Conservation (phyloP, 441 rosid species). For the Brassica hybrid region DNA sequence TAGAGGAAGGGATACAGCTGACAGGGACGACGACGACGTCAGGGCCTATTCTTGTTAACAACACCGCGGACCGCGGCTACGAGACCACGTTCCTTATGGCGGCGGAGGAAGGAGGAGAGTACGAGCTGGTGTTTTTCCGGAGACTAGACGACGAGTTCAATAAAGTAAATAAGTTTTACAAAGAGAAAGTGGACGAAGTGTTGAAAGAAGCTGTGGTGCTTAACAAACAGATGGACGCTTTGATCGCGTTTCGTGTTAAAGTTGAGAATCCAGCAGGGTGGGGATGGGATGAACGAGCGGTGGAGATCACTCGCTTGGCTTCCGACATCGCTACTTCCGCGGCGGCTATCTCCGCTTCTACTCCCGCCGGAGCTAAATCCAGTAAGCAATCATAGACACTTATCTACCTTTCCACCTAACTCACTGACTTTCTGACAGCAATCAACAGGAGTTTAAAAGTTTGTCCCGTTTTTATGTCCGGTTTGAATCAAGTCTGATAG, state of each 20-base stretch:
- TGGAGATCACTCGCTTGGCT: conserved; percentile 63
- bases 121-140: conserved; percentile 61
- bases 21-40: not conserved
- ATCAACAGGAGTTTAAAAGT: not conserved
- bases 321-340: conserved; percentile 52
- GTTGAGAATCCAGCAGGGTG: conserved; percentile 68
- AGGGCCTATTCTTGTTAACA: conserved; percentile 31
- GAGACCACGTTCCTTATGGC: conserved; percentile 63
- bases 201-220: conserved; percentile 46
- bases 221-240: too few species aligned
- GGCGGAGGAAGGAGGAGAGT: conserved; percentile 18
- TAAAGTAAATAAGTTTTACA: conserved; percentile 60
- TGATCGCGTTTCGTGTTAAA: conserved; percentile 75
- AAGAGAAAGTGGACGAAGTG: conserved; percentile 60
- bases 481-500: not conserved
- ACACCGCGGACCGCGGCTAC: conserved; percentile 21
- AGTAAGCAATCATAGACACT: conserved; percentile 43
- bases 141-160: conserved; percentile 70
- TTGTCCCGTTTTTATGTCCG: not conserved
- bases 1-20: conserved; percentile 50
- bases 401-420: conserved; percentile 10
- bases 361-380: conserved; percentile 54
- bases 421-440: not conserved
- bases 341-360: conserved; percentile 37
- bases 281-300: conserved; percentile 47